Evolutionary conservation across 495 filamentous ascomycete species (phyloP), one percentile per base, ranked within the genome.

Genomic region (Hypoxylon perforatum): DNA sequence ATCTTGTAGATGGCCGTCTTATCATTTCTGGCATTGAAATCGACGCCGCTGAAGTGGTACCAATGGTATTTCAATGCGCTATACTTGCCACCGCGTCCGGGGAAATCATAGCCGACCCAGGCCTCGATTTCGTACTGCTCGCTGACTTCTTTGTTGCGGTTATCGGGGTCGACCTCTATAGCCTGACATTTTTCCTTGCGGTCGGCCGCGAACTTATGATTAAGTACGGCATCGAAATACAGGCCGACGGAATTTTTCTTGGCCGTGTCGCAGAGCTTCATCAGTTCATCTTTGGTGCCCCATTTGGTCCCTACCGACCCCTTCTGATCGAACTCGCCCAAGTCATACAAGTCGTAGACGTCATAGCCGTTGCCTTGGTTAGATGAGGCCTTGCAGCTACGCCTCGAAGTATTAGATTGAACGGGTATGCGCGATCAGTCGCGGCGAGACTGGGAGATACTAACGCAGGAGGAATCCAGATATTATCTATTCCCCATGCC

Each of bases 141-240:
- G n/a, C 82, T 82, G n/a, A 88, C 78, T 5, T 81, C 80, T 54
- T 83, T 73, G 30, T 77, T 85, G 15, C 90, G 81, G 92, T 44
- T 17, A 2, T 44, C 41, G 17, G 41, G 41, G 41, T 44, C 41
- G 17, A 44, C 90, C 70, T 88, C 86, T 48, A 90, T 80, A 2
- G 84, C 88, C 41, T 76, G 57, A 60, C 84, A 88, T 30, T 78
- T 76, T 74, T 92, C 87, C 14, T 79, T 82, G 57, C 77, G 79
- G 72, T 92, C 90, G 14, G 87, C 90, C 7, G 81, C 88, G 15
- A 88, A 88, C 72, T 91, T 92, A 75, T 92, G 91, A 63, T 92
- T 93, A 46, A 92, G 77, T 9, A 93, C 89, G 23, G 88, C 88
- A 76, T 93, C 90, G 84, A 88, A 92, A 70, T 90, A 87, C 5